phyloP scores from a whole-genome alignment of 208 protist genomes.

The Endotrypanum monterogeii region DNA sequence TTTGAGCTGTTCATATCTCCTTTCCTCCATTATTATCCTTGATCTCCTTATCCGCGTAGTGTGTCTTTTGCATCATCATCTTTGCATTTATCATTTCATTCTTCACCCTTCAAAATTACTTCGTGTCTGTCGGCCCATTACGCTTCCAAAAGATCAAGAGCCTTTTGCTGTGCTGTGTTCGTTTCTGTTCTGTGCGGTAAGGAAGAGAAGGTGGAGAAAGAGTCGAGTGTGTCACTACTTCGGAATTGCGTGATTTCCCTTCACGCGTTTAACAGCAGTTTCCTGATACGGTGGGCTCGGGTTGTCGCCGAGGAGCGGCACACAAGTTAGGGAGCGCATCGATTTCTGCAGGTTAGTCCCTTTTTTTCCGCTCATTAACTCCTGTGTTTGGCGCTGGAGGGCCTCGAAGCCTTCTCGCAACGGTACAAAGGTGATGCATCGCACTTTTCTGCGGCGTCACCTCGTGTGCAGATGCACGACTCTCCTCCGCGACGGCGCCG shows the following conservation, averaged over 20 bases:
- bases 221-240: neutral
- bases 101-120: too few relatives aligned
- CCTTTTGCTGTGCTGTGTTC: too few relatives aligned
- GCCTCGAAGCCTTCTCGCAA: too few relatives aligned
- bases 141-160: too few relatives aligned
- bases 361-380: neutral
- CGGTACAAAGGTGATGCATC: neutral
- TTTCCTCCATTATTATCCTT: neutral
- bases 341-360: neutral
- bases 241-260: too few relatives aligned
- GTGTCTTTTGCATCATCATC: too few relatives aligned
- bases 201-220: neutral
- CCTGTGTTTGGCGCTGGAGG: neutral
- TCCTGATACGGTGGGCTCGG: neutral
- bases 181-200: too few relatives aligned
- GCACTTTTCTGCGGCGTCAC: neutral
- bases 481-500: slow-evolving; percentile 2
- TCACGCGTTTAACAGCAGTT: neutral
- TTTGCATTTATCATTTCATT: too few relatives aligned
- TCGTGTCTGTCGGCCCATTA: too few relatives aligned
- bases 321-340: neutral
- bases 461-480: slow-evolving; percentile 14
- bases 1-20: neutral
- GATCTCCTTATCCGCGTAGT: too few relatives aligned
- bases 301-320: neutral